Base-by-base conservation (phyloP, 257 asterid genomes). In the Penstemon newberryi region DNA sequence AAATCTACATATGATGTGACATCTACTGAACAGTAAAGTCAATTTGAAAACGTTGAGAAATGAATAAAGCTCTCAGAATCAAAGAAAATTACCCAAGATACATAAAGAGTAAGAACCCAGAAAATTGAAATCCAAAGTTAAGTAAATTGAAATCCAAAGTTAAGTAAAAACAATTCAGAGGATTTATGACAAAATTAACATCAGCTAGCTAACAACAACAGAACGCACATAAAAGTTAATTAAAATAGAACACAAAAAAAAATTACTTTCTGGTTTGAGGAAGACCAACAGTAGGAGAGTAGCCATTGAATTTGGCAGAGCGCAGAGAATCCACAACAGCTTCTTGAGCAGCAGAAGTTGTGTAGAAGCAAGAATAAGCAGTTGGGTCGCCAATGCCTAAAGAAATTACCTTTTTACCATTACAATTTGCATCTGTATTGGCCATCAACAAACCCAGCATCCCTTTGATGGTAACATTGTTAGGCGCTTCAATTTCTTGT, bases 301-400 rank as follows among this genome's bases (percentile, higher is more conserved):
- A 91, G 3, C 97, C 96, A 73, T 91, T 91, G 80, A 91, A 91
- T 69, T 91, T 81, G 46, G 81, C 57, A 5, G 96, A 89, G 47
- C 72, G 75, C 42, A 89, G 82, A 49, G 95, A 66, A 2, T 77
- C 76, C 2, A 75, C 77, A 52, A 91, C 90, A 60, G 95, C 89
- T 56, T 85, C 80, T 55, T 77, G 89, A 19, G 91, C 88, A 62
- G 80, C 83, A 40, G 74, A 59, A 57, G 86, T 73, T 3, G 95
- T 80, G 49, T 57, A 56, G 46, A 89, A 91, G 73, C 97, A 91
- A 18, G 93, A 84, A 66, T 78, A 79, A 6, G 86, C 90, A 8
- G 97, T 89, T 0, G 97, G 97, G 60, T 91, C 96, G 7, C 97
- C 97, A 18, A 91, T 86, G 42, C 93, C 97, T 70, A 91, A 65